Base-by-base conservation (phyloP, 2,329 filamentous ascomycete species). In the Aspergillus caelatus region DNA sequence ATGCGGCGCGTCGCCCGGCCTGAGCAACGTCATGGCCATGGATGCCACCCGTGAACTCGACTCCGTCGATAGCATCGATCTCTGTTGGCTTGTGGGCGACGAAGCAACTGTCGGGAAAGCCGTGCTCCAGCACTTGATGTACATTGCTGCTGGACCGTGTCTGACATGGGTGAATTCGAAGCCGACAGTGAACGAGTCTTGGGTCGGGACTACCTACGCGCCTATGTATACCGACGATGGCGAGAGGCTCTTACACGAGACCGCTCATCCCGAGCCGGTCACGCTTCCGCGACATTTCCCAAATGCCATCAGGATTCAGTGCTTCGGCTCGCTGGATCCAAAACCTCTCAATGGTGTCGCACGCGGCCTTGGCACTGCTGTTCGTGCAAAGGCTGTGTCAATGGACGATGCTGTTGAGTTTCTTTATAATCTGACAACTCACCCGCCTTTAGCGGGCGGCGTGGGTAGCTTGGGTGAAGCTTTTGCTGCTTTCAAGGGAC, bases 101-200 rank as follows among this genome's bases (percentile, higher is more conserved):
- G 66, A 65, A 36, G 48, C 59, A 4, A 54, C 58, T 11, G 26
- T 55, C 12, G 64, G 66, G 14, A 68, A 66, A 52, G 66, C 60
- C n/a, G 66, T 68, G 36, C 57, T 68, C 7, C 64, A 68, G 57
- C 66, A 68, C 21, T 50, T 66, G 52, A 64, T 68, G 59, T 62
- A 68, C 30, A 68, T 68, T 23, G 63, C 64, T 19, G 56, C 58
- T 50, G 66, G 66, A 2, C 60, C 62, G 14, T 68, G 66, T 36
- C 63, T 68, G 50, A 68, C 66, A 26, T 68, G 64, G 66, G 61
- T 36, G 2, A 52, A 58, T 32, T 41, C 54, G 6, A 62, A 62
- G 60, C 53, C 45, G 32, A 45, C 46, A 3, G 53, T 68, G 39
- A 62, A 67, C 48, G 66, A 68, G 43, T 63, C 55, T 39, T 68